Percentiles rank a stretch among this genome's conserved stretches.
Evolutionary conservation across 495 filamentous ascomycete genomes (phyloP).

Genomic region (Xylaria longipes): DNA sequence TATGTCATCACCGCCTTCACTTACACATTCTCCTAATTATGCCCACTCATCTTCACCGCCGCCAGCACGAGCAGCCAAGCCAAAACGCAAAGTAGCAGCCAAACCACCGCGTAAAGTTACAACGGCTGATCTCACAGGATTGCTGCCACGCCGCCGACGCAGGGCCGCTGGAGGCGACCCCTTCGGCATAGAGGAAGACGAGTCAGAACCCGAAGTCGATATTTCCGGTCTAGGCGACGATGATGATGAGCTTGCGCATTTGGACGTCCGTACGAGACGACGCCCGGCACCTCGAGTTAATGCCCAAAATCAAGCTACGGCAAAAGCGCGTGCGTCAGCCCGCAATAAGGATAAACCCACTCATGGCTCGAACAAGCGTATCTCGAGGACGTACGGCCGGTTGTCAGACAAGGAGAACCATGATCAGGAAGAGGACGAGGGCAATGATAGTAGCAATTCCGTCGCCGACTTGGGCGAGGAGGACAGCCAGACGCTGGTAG

Average conservation of each 20-base stretch:
- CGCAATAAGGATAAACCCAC: conserved; percentile 33
- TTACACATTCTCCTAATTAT: conserved; percentile 59
- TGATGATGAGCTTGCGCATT: conserved; percentile 48
- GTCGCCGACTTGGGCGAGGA: conserved; percentile 22
- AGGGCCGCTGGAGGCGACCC: conserved; percentile 30
- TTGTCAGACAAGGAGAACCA: conserved; percentile 53
- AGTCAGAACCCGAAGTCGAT: conserved; percentile 40
- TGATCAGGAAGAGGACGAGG: conserved; percentile 35
- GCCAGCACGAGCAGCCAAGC: conserved; percentile 32
- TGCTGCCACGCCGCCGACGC: conserved; percentile 49
- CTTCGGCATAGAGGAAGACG: conserved; percentile 24
- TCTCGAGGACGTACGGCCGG: conserved; percentile 45
- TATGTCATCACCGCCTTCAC: conserved; percentile 56
- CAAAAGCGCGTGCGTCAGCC: conserved; percentile 9
- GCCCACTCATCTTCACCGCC: conserved; percentile 36
- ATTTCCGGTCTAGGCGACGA: conserved; percentile 37
- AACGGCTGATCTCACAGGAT: conserved; percentile 50
- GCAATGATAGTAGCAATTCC: not conserved
- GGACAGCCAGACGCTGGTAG: conserved; percentile 40
- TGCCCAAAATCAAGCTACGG: conserved; percentile 16
- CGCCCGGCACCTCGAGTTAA: conserved; percentile 33
- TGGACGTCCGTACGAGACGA: conserved; percentile 37
- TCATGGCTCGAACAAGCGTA: conserved; percentile 32
- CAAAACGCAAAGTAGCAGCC: conserved; percentile 30
- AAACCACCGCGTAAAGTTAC: conserved; percentile 42